phyloP scores from a whole-genome alignment of 2,329 filamentous ascomycete genomes.

The Phaeosphaeriaceae sp. region DNA sequence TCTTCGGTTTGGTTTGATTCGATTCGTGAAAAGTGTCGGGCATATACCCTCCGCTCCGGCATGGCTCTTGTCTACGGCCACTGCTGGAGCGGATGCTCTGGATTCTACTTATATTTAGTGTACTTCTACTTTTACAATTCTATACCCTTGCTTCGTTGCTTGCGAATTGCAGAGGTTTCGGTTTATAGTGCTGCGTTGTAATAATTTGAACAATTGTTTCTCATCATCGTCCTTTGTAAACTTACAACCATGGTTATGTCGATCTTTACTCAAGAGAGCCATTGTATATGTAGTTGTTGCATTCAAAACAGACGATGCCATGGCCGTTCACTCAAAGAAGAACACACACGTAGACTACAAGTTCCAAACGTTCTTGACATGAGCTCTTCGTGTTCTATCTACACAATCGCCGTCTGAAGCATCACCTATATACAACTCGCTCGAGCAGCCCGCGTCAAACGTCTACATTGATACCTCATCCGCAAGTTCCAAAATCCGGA shows the following conservation, averaged over 20 bases:
- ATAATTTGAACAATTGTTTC: background rate
- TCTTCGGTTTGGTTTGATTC: background rate
- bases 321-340: too few species aligned
- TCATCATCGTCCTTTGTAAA: too few species aligned
- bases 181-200: background rate
- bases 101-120: background rate
- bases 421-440: background rate
- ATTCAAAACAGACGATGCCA: too few species aligned
- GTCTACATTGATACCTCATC: background rate
- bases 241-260: background rate
- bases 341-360: too few species aligned
- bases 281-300: too few species aligned
- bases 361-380: too few species aligned
- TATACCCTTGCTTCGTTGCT: background rate
- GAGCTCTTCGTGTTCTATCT: background rate
- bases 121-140: background rate
- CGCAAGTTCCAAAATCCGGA: slow-evolving; percentile 30
- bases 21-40: background rate
- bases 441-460: background rate
- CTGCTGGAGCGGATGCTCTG: background rate
- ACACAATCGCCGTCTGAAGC: background rate
- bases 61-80: background rate
- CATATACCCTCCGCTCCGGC: slow-evolving; percentile 2
- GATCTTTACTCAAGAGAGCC: background rate
- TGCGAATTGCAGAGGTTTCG: background rate